These are phyloP conservation scores for Pachyrhizus erosus DNA, from an alignment of 306 rosid species.

Conservation along the genomic window DNA sequence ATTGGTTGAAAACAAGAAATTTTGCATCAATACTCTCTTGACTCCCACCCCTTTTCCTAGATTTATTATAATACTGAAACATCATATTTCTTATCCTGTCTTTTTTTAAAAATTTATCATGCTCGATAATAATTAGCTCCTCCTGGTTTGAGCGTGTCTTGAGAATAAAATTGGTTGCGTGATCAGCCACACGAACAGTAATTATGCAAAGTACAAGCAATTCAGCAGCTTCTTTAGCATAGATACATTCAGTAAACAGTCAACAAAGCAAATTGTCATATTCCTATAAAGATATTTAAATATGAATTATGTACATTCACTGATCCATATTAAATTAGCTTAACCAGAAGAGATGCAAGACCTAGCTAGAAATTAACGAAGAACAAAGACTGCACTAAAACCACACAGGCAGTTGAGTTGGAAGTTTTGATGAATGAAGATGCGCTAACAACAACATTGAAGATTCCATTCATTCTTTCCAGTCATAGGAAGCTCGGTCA, in stretches of 20 bases:
- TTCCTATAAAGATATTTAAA: background rate
- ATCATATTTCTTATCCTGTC: too few relatives aligned
- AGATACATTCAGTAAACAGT: background rate
- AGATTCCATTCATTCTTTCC: constrained; percentile 68
- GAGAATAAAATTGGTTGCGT: too few relatives aligned
- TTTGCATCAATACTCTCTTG: background rate
- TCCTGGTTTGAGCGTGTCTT: too few relatives aligned
- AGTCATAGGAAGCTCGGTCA: constrained; percentile 72
- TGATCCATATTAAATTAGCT: background rate
- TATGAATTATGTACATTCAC: background rate
- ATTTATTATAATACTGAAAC: too few relatives aligned
- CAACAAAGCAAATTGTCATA: background rate
- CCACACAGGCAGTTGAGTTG: background rate
- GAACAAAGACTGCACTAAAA: background rate
- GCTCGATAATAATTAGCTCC: too few relatives aligned
- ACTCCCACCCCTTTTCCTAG: too few relatives aligned
- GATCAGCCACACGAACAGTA: too few relatives aligned
- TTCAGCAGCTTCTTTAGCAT: background rate
- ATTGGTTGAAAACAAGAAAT: background rate
- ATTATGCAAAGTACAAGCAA: background rate
- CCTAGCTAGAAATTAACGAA: constrained; percentile 6
- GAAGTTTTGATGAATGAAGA: background rate
- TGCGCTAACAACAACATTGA: background rate
- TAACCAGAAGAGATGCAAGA: constrained; percentile 13
- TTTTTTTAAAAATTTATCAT: too few relatives aligned